These are phyloP conservation scores for Fusarium sp. DNA, from an alignment of 2,329 filamentous ascomycete species.

Conservation along the genomic window DNA sequence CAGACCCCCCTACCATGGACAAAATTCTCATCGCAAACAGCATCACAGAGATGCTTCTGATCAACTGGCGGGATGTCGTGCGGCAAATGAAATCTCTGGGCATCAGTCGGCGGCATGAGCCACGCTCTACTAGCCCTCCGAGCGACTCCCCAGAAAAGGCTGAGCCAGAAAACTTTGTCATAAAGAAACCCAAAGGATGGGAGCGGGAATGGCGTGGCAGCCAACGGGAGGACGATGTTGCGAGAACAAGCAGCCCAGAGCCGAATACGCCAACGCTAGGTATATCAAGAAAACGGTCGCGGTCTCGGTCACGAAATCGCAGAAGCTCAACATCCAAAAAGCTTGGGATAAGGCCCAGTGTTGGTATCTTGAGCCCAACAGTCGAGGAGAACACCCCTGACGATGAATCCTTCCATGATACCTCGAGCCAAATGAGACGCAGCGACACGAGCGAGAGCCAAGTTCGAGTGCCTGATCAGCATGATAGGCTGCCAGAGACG, in stretches of 20 bases:
- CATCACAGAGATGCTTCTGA: slow-evolving; percentile 73
- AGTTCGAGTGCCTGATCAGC: not conserved
- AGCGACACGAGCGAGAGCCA: not conserved
- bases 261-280: slow-evolving; percentile 50
- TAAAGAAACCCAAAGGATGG: slow-evolving; percentile 53
- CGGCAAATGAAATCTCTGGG: slow-evolving; percentile 66
- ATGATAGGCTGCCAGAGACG: not conserved
- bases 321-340: slow-evolving; percentile 40
- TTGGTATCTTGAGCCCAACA: slow-evolving; percentile 48
- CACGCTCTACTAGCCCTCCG: slow-evolving; percentile 25
- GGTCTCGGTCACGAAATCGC: slow-evolving; percentile 15
- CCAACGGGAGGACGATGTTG: slow-evolving; percentile 12
- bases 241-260: slow-evolving; percentile 49
- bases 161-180: slow-evolving; percentile 54
- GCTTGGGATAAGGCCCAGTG: slow-evolving; percentile 39
- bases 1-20: slow-evolving; percentile 56
- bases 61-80: slow-evolving; percentile 72
- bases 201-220: slow-evolving; percentile 41
- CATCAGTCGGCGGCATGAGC: slow-evolving; percentile 41
- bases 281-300: slow-evolving; percentile 39
- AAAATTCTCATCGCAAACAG: slow-evolving; percentile 68
- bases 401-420: slow-evolving; percentile 11
- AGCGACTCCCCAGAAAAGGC: slow-evolving; percentile 51
- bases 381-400: slow-evolving; percentile 46
- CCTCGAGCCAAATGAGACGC: not conserved